Percentiles rank a stretch among this genome's conserved stretches.
Evolutionary conservation across 805 yeast genomes (phyloP).

Genomic region (Saccharomyces kudriavzevii): DNA sequence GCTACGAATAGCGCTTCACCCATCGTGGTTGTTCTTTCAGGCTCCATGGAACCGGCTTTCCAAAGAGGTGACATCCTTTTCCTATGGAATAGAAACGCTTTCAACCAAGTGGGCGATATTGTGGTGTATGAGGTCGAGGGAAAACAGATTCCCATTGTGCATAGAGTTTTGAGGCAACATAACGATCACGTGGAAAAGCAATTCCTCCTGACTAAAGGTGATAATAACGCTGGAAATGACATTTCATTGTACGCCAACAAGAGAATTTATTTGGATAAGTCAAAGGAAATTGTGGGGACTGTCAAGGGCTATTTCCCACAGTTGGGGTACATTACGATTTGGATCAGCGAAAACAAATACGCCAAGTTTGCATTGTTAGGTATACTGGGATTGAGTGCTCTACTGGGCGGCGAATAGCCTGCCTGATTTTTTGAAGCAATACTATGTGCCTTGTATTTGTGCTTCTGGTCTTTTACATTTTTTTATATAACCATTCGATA

Average conservation of each 20-base stretch:
- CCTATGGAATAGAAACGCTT: constrained; percentile 74
- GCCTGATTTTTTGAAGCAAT: neutral
- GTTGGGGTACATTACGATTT: constrained; percentile 84
- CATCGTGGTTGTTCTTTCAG: constrained; percentile 91
- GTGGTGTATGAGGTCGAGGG: constrained; percentile 84
- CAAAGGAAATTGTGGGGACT: constrained; percentile 74
- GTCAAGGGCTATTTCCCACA: constrained; percentile 89
- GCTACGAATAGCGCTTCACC: constrained; percentile 83
- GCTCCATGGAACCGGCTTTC: constrained; percentile 99
- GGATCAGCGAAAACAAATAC: constrained; percentile 80
- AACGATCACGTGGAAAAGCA: constrained; percentile 42
- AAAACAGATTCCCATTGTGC: constrained; percentile 90
- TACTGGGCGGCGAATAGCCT: constrained; percentile 47
- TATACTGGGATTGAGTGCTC: constrained; percentile 58
- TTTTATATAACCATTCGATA: neutral
- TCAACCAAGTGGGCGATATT: constrained; percentile 75
- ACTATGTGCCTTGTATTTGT: neutral
- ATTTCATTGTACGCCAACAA: constrained; percentile 71
- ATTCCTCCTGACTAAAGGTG: constrained; percentile 85
- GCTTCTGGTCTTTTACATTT: neutral
- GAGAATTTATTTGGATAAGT: constrained; percentile 68
- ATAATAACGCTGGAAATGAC: constrained; percentile 89
- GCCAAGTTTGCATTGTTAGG: constrained; percentile 75
- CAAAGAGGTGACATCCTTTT: constrained; percentile 93
- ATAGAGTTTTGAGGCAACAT: constrained; percentile 86